These are phyloP conservation scores for Trichoderma sp. DNA, from an alignment of 2,329 filamentous ascomycete genomes.

Conservation along the genomic window DNA sequence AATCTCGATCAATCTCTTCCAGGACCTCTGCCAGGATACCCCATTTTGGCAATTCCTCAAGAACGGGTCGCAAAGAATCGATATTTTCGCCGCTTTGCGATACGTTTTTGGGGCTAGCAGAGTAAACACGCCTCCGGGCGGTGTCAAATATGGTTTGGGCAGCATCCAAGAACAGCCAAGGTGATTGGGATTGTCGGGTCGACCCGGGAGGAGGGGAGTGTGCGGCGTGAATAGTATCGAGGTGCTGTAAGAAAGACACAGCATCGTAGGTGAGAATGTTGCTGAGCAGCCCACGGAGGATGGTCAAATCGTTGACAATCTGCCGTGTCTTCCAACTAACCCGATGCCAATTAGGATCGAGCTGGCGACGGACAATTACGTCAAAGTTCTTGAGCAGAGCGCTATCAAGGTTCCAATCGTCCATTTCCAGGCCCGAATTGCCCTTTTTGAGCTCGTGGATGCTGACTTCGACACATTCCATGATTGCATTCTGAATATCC, in stretches of 20 bases:
- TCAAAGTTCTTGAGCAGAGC: conserved; percentile 93
- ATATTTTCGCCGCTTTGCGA: conserved; percentile 47
- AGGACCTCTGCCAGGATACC: conserved; percentile 82
- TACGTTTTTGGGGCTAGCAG: conserved; percentile 61
- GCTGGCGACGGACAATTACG: conserved; percentile 78
- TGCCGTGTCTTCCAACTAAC: conserved; percentile 94
- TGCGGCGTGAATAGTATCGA: conserved; percentile 91
- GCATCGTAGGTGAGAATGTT: conserved; percentile 83
- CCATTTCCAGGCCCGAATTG: conserved; percentile 89
- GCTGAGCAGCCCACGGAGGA: conserved; percentile 80
- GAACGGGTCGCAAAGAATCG: conserved; percentile 71
- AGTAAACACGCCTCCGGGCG: conserved; percentile 84
- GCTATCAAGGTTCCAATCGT: conserved; percentile 94
- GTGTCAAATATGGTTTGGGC: conserved; percentile 93
- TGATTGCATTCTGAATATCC: conserved; percentile 88
- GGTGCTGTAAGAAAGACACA: conserved; percentile 86
- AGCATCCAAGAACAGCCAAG: conserved; percentile 94
- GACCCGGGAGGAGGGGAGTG: conserved; percentile 87
- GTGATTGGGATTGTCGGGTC: conserved; percentile 84
- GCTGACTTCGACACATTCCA: conserved; percentile 95
- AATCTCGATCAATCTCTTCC: conserved; percentile 88
- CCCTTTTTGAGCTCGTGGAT: conserved; percentile 91
- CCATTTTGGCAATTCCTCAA: conserved; percentile 98
- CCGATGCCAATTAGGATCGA: conserved; percentile 96
- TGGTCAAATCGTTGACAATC: conserved; percentile 85